Base-by-base conservation (phyloP, 73 alveolate genomes). In the Paramecium sexaurelia region DNA sequence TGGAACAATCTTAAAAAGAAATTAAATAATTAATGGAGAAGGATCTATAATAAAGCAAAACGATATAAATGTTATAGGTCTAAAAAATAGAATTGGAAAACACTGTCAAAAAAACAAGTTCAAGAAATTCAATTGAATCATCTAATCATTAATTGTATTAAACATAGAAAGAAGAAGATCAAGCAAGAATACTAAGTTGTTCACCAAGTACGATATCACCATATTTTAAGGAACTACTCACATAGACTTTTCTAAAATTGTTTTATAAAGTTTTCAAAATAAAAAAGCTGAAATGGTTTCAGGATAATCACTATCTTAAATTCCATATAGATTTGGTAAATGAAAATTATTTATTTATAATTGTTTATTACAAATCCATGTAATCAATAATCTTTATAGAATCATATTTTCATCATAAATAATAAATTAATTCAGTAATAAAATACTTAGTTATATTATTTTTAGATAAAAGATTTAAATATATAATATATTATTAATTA, bases 291-390 rank as follows among this genome's bases (percentile, higher is more conserved):
- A 73, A 19, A 73, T 73, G 87, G 87, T 73, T n/a, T 73, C 36
- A 17, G 87, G 87, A 33, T 73, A 32, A 73, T 73, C 87, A 5
- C 57, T 36, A 11, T 19, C 55, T 2, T 61, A 61, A 61, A 61
- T 61, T 20, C 87, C 87, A 11, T 73, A 73, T 13, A 73, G 57
- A 36, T 73, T 73, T 73, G 87, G 87, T 2, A 73, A 73, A 61
- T 61, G 83, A 61, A 6, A 61, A 61, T 51, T 41, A 32, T 8
- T 26, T 11, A 0, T 61, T 15, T 45, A 45, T 3, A 47, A 61
- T 29, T 61, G 83, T 61, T 61, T 11, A 19, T 6, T 61, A 51
- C 6, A 0, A 13, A 51, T n/a, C n/a, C n/a, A n/a, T n/a, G n/a
- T 51, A 51, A 15, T 51, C 17, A 17, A n/a, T 19, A 51, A n/a